phyloP scores from a whole-genome alignment of 2,329 filamentous ascomycete species.

The Byssochlamys sp. region DNA sequence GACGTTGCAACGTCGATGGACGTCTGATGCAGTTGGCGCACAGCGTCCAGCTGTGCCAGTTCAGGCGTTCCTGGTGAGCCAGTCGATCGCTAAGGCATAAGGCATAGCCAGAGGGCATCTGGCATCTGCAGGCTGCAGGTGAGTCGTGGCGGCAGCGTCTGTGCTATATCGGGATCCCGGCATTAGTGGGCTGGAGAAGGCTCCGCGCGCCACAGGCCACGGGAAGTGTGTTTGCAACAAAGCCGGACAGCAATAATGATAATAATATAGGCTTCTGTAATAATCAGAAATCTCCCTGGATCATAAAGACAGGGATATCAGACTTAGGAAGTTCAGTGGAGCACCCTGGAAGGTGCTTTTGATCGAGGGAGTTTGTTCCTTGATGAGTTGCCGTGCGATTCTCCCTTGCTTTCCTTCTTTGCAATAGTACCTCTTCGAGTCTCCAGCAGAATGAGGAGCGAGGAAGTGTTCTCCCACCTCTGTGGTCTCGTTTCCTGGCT shows the following conservation, averaged over 20 bases:
- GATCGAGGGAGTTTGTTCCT: background rate
- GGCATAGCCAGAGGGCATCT: background rate
- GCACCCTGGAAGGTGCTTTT: background rate
- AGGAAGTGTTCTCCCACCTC: background rate
- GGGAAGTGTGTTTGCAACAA: too few relatives aligned
- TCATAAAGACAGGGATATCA: background rate
- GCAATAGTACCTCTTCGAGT: background rate
- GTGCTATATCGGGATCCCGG: conserved; percentile 1
- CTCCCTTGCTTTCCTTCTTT: background rate
- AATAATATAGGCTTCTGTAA: background rate
- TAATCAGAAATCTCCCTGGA: background rate
- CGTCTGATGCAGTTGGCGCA: background rate
- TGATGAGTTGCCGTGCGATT: background rate
- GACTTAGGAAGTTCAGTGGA: background rate
- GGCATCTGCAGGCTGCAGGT: background rate
- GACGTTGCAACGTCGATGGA: background rate
- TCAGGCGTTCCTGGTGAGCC: background rate
- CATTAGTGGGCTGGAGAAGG: background rate
- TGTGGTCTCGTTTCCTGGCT: background rate
- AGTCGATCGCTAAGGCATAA: background rate
- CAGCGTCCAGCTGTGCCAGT: background rate
- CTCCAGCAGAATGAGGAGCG: background rate
- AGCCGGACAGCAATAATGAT: too few relatives aligned
- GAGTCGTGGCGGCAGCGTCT: background rate
- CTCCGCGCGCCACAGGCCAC: background rate